These are phyloP conservation scores for Fusarium duplospermum DNA, from an alignment of 2,329 filamentous ascomycete genomes.

Conservation along the genomic window DNA sequence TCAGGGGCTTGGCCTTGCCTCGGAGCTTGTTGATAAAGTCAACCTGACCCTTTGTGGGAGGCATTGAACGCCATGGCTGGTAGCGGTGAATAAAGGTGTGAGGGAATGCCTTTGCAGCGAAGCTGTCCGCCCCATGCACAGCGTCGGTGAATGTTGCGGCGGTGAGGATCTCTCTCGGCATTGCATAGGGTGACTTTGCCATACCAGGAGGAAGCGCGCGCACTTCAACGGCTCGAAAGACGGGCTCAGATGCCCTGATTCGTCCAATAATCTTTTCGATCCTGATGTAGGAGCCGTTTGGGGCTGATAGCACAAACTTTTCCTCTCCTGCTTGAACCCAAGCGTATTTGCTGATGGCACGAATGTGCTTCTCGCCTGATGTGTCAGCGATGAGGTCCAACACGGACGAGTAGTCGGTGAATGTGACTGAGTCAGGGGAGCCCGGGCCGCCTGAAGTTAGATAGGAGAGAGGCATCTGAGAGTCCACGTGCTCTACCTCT, in stretches of 20 bases:
- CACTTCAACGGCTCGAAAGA: constrained; percentile 61
- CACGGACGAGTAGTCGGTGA: constrained; percentile 93
- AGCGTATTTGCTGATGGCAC: constrained; percentile 76
- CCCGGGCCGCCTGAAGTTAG: constrained; percentile 20
- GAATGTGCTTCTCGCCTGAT: constrained; percentile 81
- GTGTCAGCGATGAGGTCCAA: constrained; percentile 89
- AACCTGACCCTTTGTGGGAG: constrained; percentile 75
- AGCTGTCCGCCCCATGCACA: constrained; percentile 87
- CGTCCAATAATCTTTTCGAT: constrained; percentile 56
- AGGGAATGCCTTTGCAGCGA: constrained; percentile 74
- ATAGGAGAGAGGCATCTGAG: constrained; percentile 25
- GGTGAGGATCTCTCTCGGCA: constrained; percentile 75
- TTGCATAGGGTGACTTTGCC: constrained; percentile 71
- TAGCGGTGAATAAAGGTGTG: constrained; percentile 73
- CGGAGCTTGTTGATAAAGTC: constrained; percentile 76
- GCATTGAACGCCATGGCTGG: constrained; percentile 76
- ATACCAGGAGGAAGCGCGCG: constrained; percentile 58
- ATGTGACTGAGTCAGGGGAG: constrained; percentile 67
- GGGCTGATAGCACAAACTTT: constrained; percentile 77
- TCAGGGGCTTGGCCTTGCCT: constrained; percentile 63
- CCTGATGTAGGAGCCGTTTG: constrained; percentile 70
- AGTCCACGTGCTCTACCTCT: constrained; percentile 53
- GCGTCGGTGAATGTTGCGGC: constrained; percentile 77
- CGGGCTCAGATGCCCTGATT: constrained; percentile 38
- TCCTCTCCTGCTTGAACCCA: constrained; percentile 85